phyloP scores from a whole-genome alignment of 495 filamentous ascomycete species.

The Neurospora sp. region DNA sequence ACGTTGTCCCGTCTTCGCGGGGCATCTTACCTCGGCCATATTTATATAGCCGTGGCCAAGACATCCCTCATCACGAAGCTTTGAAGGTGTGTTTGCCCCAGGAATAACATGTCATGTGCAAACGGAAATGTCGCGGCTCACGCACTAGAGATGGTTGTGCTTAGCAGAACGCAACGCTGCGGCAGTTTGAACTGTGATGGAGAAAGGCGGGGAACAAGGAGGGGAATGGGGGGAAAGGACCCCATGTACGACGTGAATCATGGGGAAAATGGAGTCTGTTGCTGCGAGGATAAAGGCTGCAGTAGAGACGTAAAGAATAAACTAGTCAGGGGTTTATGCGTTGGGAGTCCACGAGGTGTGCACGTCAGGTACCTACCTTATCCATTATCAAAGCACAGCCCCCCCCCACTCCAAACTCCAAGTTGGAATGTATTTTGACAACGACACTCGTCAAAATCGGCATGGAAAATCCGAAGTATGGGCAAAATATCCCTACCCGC shows the following conservation, averaged over 20 bases:
- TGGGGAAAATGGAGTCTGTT: neutral
- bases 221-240: neutral
- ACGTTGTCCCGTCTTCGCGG: neutral
- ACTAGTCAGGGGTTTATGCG: neutral
- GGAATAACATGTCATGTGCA: neutral
- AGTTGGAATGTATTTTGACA: neutral
- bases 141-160: neutral
- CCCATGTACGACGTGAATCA: neutral
- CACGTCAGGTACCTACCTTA: neutral
- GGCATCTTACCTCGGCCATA: neutral
- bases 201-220: neutral
- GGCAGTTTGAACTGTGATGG: neutral
- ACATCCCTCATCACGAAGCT: neutral
- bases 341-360: neutral
- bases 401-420: neutral
- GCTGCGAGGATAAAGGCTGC: neutral
- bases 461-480: neutral
- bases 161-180: neutral
- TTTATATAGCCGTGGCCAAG: neutral
- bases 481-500: neutral
- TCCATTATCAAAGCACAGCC: neutral
- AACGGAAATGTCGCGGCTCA: neutral
- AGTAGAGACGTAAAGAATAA: no score
- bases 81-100: neutral
- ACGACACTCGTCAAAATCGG: neutral